Evolutionary conservation across 2,329 filamentous ascomycete species (phyloP).

Genomic region (Blastomyces gilchristii): DNA sequence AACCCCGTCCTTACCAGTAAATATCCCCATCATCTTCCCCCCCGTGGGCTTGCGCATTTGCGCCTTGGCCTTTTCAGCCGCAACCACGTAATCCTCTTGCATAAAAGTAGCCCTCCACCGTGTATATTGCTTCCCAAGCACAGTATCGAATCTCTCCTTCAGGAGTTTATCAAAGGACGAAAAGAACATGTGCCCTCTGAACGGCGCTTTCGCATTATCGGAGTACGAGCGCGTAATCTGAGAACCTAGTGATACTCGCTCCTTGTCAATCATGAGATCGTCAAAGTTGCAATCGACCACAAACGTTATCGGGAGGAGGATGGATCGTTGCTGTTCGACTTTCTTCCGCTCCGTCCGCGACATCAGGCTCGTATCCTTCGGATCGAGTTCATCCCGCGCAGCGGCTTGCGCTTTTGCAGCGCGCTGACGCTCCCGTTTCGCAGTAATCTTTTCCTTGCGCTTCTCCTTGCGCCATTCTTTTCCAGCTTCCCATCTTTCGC

Average conservation of each 20-base stretch:
- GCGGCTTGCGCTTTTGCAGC: slow-evolving; percentile 24
- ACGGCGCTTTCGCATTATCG: slow-evolving; percentile 63
- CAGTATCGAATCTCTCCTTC: slow-evolving; percentile 67
- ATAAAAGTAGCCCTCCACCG: slow-evolving; percentile 72
- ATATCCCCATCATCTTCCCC: slow-evolving; percentile 50
- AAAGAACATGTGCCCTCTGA: slow-evolving; percentile 61
- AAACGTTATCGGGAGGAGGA: slow-evolving; percentile 64
- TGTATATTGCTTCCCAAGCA: slow-evolving; percentile 59
- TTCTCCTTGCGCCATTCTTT: slow-evolving; percentile 50
- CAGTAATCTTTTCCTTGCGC: slow-evolving; percentile 47
- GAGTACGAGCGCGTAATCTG: slow-evolving; percentile 86
- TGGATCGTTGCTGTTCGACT: slow-evolving; percentile 27
- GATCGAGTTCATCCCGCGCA: slow-evolving; percentile 20
- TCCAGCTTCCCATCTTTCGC: slow-evolving; percentile 65
- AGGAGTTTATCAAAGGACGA: slow-evolving; percentile 68
- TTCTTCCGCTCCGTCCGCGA: slow-evolving; percentile 10
- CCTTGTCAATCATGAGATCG: slow-evolving; percentile 74
- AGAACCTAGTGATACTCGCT: slow-evolving; percentile 68
- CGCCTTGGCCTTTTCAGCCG: slow-evolving; percentile 54
- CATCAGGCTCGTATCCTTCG: slow-evolving; percentile 12
- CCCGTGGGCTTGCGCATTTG: slow-evolving; percentile 52
- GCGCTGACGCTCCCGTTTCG: slow-evolving; percentile 43
- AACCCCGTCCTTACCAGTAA: slow-evolving; percentile 35
- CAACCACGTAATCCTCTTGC: slow-evolving; percentile 62
- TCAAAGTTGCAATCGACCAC: slow-evolving; percentile 91